These are phyloP conservation scores for Parsonsia alboflavescens DNA, from an alignment of 257 asterid species.

Conservation along the genomic window DNA sequence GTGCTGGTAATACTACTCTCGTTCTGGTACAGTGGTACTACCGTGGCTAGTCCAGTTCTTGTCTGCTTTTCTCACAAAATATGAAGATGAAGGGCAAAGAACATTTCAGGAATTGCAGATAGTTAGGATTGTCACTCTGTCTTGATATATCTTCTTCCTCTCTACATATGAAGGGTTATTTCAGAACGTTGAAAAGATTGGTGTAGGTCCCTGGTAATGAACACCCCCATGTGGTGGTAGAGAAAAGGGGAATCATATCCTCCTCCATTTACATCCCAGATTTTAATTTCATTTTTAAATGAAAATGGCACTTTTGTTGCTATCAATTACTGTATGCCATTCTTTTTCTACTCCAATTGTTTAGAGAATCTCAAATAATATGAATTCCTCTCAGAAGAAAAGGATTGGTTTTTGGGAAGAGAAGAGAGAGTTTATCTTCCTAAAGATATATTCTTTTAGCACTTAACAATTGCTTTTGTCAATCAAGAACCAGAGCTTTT, in stretches of 20 bases:
- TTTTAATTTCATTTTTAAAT: neutral
- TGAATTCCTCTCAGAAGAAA: neutral
- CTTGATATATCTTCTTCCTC: no score
- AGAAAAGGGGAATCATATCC: neutral
- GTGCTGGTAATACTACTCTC: neutral
- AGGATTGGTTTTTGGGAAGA: neutral
- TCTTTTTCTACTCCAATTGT: neutral
- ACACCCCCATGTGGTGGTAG: constrained; percentile 23
- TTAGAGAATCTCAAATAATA: neutral
- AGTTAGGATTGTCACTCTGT: neutral
- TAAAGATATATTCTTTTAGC: neutral
- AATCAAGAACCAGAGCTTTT: neutral
- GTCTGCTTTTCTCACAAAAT: neutral
- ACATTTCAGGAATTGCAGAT: neutral
- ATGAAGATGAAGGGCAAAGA: neutral
- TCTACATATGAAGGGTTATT: constrained; percentile 7
- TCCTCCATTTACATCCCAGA: no score
- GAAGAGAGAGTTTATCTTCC: neutral
- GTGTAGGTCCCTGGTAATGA: constrained; percentile 17
- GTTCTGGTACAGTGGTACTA: neutral
- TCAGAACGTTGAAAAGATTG: constrained; percentile 9
- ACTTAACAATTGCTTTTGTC: neutral
- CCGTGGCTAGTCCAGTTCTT: neutral
- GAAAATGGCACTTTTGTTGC: neutral
- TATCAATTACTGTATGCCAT: neutral